phyloP scores from a whole-genome alignment of 768 basidiomycete genomes.

The Tulasnella calospora region DNA sequence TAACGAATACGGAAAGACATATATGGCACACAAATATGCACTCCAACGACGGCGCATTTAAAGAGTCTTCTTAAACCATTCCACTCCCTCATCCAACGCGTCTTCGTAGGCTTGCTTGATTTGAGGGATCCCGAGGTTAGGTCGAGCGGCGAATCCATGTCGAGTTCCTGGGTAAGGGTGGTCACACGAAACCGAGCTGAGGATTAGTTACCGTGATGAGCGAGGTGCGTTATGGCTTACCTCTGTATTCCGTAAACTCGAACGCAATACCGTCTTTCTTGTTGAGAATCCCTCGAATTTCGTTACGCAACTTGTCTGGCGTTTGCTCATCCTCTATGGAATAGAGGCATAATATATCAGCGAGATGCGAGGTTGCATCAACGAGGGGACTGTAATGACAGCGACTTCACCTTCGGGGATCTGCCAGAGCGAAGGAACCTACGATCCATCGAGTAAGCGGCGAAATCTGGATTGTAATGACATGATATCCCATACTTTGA shows the following conservation, averaged over 20 bases:
- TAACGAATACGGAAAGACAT: neutral
- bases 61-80: constrained; percentile 45
- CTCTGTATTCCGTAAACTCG: constrained; percentile 40
- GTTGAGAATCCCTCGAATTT: constrained; percentile 35
- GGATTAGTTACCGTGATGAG: neutral
- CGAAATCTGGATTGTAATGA: neutral
- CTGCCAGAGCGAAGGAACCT: constrained; percentile 37
- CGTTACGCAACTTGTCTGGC: constrained; percentile 34
- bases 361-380: neutral
- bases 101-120: constrained; percentile 46
- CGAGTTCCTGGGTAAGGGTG: constrained; percentile 39
- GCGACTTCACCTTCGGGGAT: constrained; percentile 39
- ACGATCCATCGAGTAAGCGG: neutral
- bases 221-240: constrained; percentile 27
- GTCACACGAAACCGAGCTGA: constrained; percentile 13
- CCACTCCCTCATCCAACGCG: constrained; percentile 42
- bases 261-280: constrained; percentile 34
- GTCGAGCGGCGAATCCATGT: constrained; percentile 50
- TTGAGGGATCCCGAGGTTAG: constrained; percentile 42
- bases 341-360: neutral
- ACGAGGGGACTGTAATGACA: neutral
- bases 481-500: constrained; percentile 25
- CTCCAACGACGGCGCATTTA: neutral
- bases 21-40: neutral
- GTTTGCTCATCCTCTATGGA: constrained; percentile 36